These are phyloP conservation scores for Spencermartinsiella europaea DNA, from an alignment of 805 yeast species.

Conservation along the genomic window DNA sequence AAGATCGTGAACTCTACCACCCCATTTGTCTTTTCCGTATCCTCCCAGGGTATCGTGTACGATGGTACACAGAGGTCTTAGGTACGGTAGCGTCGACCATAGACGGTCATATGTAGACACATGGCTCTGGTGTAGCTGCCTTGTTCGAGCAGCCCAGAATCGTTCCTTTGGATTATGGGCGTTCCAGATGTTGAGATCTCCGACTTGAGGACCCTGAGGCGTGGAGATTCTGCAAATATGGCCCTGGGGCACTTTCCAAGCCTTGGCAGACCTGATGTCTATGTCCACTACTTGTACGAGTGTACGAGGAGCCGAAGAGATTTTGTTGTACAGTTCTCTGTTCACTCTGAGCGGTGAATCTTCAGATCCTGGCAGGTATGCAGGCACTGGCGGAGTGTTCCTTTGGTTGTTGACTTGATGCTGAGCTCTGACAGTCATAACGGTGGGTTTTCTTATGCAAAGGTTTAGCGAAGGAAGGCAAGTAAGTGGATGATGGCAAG, in stretches of 20 bases:
- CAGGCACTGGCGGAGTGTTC: conserved; percentile 40
- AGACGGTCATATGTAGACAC: conserved; percentile 56
- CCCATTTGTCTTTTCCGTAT: conserved; percentile 58
- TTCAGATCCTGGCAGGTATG: conserved; percentile 50
- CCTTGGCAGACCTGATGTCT: conserved; percentile 54
- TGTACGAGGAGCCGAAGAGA: conserved; percentile 42
- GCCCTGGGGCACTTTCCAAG: conserved; percentile 59
- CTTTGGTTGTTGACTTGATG: not conserved
- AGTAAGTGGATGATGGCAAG: no score
- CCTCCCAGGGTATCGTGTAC: conserved; percentile 52
- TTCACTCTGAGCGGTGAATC: conserved; percentile 47
- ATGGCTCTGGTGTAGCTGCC: conserved; percentile 61
- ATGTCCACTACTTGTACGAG: conserved; percentile 40
- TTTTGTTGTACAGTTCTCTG: conserved; percentile 41
- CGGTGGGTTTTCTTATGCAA: not conserved
- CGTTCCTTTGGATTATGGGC: conserved; percentile 56
- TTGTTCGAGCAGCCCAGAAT: conserved; percentile 65
- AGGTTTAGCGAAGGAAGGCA: not conserved
- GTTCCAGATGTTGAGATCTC: conserved; percentile 64
- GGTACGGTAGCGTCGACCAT: conserved; percentile 63
- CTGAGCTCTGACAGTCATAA: not conserved
- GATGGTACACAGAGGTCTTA: conserved; percentile 60
- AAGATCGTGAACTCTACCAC: conserved; percentile 60
- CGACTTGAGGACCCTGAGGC: conserved; percentile 68
- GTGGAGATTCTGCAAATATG: conserved; percentile 55